Percentiles rank a stretch among this genome's conserved stretches.
These are phyloP conservation scores for Hypoxylon intermedium DNA, from an alignment of 495 filamentous ascomycete species.

Conservation along the genomic window DNA sequence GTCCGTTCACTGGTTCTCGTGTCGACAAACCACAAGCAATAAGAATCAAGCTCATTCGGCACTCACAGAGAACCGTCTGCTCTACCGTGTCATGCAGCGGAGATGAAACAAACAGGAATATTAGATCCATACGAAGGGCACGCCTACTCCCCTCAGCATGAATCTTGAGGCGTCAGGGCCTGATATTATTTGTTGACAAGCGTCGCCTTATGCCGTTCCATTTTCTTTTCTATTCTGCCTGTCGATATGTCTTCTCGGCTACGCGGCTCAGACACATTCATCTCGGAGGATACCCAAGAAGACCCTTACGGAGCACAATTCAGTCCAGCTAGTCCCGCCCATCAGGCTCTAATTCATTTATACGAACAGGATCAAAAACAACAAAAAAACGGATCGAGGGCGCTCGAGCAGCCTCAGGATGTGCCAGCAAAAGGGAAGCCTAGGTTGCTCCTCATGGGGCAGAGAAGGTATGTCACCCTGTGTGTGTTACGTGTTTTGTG, in stretches of 20 bases:
- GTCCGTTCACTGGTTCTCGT: slow-evolving; percentile 9
- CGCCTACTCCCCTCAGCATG: slow-evolving; percentile 13
- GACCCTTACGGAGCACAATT: slow-evolving; percentile 30
- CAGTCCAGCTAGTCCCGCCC: slow-evolving; percentile 53
- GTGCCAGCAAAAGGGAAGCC: slow-evolving; percentile 70
- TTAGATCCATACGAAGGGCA: slow-evolving; percentile 23
- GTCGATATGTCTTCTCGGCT: slow-evolving; percentile 48
- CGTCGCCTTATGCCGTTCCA: slow-evolving; percentile 17
- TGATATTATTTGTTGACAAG: slow-evolving; percentile 16
- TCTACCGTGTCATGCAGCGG: slow-evolving; percentile 17
- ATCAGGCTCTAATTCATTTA: slow-evolving; percentile 62
- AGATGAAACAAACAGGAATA: slow-evolving; percentile 23
- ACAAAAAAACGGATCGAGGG: slow-evolving; percentile 51
- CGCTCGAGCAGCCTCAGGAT: slow-evolving; percentile 48
- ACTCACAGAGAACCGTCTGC: neutral
- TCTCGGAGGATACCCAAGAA: slow-evolving; percentile 33
- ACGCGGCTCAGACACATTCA: slow-evolving; percentile 31
- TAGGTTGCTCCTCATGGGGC: slow-evolving; percentile 90
- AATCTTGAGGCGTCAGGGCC: slow-evolving; percentile 11
- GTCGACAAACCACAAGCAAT: slow-evolving; percentile 24
- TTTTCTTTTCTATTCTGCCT: slow-evolving; percentile 2
- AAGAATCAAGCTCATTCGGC: slow-evolving; percentile 10
- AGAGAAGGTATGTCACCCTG: slow-evolving; percentile 74
- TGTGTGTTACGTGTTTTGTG: neutral
- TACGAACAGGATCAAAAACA: slow-evolving; percentile 62